Conservation (phyloP, 257 asterid species). For the Solanum rostratum region DNA sequence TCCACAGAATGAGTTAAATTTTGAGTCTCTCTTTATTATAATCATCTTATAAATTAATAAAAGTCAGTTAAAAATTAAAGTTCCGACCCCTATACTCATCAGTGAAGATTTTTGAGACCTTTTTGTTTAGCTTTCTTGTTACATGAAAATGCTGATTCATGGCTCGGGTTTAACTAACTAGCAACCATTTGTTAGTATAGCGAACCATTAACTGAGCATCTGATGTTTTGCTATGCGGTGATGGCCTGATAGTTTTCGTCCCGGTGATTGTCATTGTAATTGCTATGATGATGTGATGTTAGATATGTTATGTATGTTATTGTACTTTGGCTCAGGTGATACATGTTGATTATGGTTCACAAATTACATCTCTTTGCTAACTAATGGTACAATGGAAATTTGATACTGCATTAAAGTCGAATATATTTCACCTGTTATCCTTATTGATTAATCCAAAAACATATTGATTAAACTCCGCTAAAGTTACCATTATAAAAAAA, state of each 20-base stretch:
- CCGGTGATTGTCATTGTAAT: background rate
- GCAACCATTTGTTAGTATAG: background rate
- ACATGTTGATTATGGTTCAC: background rate
- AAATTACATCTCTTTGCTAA: background rate
- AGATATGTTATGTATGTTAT: background rate
- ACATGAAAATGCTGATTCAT: background rate
- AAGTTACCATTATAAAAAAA: no score
- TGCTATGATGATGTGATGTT: background rate
- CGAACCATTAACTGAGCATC: background rate
- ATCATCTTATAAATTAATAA: background rate
- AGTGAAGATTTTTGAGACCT: background rate
- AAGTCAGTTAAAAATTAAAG: background rate
- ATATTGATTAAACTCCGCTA: background rate
- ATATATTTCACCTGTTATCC: background rate
- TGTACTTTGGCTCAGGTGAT: background rate
- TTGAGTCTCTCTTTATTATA: background rate
- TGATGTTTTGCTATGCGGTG: background rate
- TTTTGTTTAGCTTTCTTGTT: background rate
- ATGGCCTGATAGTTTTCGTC: background rate
- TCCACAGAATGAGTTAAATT: background rate
- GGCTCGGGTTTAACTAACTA: background rate
- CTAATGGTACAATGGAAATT: background rate
- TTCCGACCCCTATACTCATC: background rate
- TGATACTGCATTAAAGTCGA: background rate
- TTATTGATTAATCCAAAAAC: background rate